Conservation (phyloP, 768 basidiomycete genomes). For the Lactarius vividus region DNA sequence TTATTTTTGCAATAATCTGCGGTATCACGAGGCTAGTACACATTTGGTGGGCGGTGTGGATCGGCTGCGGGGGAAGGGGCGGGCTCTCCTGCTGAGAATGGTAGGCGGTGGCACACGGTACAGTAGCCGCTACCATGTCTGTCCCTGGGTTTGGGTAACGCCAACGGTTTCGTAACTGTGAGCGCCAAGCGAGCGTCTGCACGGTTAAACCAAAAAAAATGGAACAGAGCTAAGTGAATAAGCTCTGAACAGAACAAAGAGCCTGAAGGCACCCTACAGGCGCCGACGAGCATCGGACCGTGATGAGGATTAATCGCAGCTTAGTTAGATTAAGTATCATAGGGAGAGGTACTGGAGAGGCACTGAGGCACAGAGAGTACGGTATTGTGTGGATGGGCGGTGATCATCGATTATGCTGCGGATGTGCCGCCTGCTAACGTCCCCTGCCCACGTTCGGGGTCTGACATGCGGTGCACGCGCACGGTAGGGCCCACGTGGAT, state of each 20-base stretch:
- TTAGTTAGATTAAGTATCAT: not conserved
- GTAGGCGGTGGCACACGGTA: not conserved
- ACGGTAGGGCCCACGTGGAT: slow-evolving; percentile 66
- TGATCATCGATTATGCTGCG: slow-evolving; percentile 11
- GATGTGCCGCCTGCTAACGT: slow-evolving; percentile 37
- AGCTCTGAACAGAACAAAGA: not conserved
- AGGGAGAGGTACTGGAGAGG: not conserved
- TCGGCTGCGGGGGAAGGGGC: not conserved
- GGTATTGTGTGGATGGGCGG: not conserved
- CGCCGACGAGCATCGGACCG: slow-evolving; percentile 9
- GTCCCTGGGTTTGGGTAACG: not conserved
- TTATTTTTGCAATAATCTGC: not conserved
- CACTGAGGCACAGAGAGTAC: not conserved
- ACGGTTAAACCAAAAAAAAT: not conserved
- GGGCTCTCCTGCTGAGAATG: not conserved
- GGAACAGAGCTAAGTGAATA: not conserved
- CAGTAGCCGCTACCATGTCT: not conserved
- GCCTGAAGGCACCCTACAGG: not conserved
- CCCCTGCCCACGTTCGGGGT: slow-evolving; percentile 70
- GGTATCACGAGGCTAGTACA: not conserved
- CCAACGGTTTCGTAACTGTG: not conserved
- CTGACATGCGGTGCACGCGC: slow-evolving; percentile 72
- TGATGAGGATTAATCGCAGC: not conserved
- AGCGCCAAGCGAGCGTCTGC: not conserved
- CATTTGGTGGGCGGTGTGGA: not conserved